Percentiles rank a stretch among this genome's conserved stretches.
These are phyloP conservation scores for Cladosporium sp. DNA, from an alignment of 2,329 filamentous ascomycete species.

Conservation along the genomic window DNA sequence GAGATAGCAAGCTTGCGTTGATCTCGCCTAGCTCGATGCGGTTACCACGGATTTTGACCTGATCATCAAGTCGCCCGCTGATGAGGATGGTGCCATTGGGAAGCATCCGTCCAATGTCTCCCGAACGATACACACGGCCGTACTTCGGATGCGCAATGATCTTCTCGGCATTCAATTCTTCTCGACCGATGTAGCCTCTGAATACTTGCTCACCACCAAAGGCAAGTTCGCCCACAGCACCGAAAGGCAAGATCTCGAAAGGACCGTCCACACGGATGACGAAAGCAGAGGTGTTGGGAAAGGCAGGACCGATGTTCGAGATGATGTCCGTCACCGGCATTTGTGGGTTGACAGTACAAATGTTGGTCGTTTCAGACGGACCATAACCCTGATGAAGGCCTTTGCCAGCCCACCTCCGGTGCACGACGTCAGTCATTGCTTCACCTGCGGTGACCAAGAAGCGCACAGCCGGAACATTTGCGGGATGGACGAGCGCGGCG, in stretches of 20 bases:
- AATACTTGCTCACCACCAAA: conserved; percentile 79
- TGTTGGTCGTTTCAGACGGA: conserved; percentile 80
- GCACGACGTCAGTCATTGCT: conserved; percentile 65
- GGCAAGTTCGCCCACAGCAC: conserved; percentile 74
- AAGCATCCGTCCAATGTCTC: conserved; percentile 75
- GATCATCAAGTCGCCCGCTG: conserved; percentile 66
- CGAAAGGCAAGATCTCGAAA: conserved; percentile 56
- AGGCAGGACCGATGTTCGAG: conserved; percentile 68
- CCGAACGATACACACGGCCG: conserved; percentile 73
- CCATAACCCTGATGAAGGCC: conserved; percentile 77
- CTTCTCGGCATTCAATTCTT: conserved; percentile 55
- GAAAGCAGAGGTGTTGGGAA: conserved; percentile 70
- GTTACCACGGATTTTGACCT: conserved; percentile 76
- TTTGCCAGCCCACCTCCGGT: conserved; percentile 59
- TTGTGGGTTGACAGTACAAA: conserved; percentile 65
- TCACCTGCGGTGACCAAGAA: conserved; percentile 81
- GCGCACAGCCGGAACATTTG: conserved; percentile 61
- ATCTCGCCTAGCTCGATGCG: conserved; percentile 75
- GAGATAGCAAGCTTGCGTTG: conserved; percentile 53
- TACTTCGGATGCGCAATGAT: conserved; percentile 63
- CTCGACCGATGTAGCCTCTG: conserved; percentile 64
- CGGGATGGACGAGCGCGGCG: conserved; percentile 64
- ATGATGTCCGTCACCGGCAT: conserved; percentile 55
- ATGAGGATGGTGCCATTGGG: conserved; percentile 70
- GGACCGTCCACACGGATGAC: conserved; percentile 45